These are phyloP conservation scores for Kwoniella shivajii DNA, from an alignment of 1,284 basidiomycete species.

Conservation along the genomic window DNA sequence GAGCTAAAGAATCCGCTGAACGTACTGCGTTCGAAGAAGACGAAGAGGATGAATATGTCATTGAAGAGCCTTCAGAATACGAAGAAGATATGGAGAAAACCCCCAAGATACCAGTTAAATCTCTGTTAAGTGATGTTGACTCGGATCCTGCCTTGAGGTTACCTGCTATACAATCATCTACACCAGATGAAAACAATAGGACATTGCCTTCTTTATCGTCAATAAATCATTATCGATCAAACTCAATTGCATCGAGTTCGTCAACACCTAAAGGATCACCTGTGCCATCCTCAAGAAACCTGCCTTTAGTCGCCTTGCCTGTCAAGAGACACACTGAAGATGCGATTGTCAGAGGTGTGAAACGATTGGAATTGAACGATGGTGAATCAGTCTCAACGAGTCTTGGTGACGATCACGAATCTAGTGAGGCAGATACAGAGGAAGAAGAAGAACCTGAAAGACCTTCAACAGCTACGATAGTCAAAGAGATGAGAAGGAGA, in stretches of 20 bases:
- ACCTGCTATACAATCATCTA: slow-evolving; percentile 13
- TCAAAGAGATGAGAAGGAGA: slow-evolving; percentile 30
- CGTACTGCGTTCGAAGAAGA: slow-evolving; percentile 8
- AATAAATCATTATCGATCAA: slow-evolving; percentile 15
- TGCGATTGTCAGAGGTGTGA: slow-evolving; percentile 46
- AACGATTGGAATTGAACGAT: slow-evolving; percentile 48
- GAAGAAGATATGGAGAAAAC: slow-evolving; percentile 18
- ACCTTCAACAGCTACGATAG: neutral
- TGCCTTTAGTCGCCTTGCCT: slow-evolving; percentile 22
- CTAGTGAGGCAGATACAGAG: neutral
- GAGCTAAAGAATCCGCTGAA: slow-evolving; percentile 18
- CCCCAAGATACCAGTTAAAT: slow-evolving; percentile 24
- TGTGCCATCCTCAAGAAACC: slow-evolving; percentile 1
- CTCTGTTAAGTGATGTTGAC: slow-evolving; percentile 13
- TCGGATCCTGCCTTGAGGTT: slow-evolving; percentile 17
- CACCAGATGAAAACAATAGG: neutral
- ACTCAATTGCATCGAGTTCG: slow-evolving; percentile 3
- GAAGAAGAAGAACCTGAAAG: neutral
- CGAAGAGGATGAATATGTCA: slow-evolving; percentile 12
- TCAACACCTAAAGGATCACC: slow-evolving; percentile 12
- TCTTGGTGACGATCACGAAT: too few relatives aligned
- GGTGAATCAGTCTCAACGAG: slow-evolving; percentile 6
- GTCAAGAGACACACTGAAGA: slow-evolving; percentile 51
- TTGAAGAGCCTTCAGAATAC: slow-evolving; percentile 9
- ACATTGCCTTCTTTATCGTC: slow-evolving; percentile 16